A percentile compares a stretch with the other conserved stretches of the same genome.
Evolutionary conservation across 106 monocot genomes (phyloP).

Genomic region (Acorus gramineus): DNA sequence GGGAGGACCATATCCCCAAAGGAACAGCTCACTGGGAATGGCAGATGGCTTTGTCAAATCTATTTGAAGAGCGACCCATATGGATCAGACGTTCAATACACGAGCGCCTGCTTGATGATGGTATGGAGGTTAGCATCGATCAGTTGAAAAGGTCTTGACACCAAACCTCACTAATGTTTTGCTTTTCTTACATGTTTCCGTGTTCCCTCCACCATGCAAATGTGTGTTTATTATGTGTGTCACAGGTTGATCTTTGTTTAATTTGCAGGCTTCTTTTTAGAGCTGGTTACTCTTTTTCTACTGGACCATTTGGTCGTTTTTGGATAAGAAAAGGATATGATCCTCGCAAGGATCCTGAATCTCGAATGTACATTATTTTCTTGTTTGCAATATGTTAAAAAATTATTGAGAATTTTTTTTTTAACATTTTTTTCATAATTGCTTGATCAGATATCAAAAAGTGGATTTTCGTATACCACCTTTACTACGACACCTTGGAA

Average conservation of each 20-base stretch:
- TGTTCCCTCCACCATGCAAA: background rate
- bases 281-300: slow-evolving; percentile 85
- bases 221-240: too few species aligned
- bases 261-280: slow-evolving; percentile 35
- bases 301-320: slow-evolving; percentile 86
- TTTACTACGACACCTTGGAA: slow-evolving; percentile 24
- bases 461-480: slow-evolving; percentile 66
- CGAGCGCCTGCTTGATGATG: slow-evolving; percentile 63
- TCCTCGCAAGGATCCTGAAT: slow-evolving; percentile 82
- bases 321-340: slow-evolving; percentile 97
- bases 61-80: slow-evolving; percentile 80
- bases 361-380: slow-evolving; percentile 49
- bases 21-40: slow-evolving; percentile 58
- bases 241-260: too few species aligned
- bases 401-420: background rate
- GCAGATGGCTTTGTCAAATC: slow-evolving; percentile 62
- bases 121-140: slow-evolving; percentile 38
- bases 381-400: too few species aligned
- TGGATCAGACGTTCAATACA: slow-evolving; percentile 79
- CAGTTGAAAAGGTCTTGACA: slow-evolving; percentile 68
- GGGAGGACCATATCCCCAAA: slow-evolving; percentile 72
- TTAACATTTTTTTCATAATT: background rate
- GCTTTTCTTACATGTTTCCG: background rate
- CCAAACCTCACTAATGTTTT: too few species aligned
- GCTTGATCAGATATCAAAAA: slow-evolving; percentile 48